Percentiles rank a stretch among this genome's conserved stretches.
These are phyloP conservation scores for Platanus orientalis DNA, from an alignment of 164 flowering plant species.

Conservation along the genomic window DNA sequence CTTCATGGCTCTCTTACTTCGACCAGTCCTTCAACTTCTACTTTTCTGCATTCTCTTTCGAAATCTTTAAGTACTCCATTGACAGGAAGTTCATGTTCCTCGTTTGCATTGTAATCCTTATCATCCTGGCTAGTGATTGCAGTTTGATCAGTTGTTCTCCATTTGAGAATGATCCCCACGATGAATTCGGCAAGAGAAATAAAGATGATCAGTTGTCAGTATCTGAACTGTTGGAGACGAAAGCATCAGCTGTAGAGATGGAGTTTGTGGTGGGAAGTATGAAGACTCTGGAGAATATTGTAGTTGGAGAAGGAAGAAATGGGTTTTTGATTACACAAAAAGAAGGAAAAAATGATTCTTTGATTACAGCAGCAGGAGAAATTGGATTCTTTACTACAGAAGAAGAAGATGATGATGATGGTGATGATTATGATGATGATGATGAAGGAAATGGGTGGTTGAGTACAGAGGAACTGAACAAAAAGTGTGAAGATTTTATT, in stretches of 20 bases:
- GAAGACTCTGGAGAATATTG: neutral
- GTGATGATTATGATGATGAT: too few relatives aligned
- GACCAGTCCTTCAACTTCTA: constrained; percentile 14
- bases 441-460: constrained; percentile 13
- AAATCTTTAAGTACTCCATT: constrained; percentile 24
- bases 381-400: too few relatives aligned
- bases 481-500: constrained; percentile 55
- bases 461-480: constrained; percentile 47
- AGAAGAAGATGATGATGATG: constrained; percentile 24
- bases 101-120: constrained; percentile 53
- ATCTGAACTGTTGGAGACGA: constrained; percentile 1
- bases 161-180: neutral
- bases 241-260: constrained; percentile 4
- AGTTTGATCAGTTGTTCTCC: constrained; percentile 15
- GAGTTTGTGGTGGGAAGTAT: constrained; percentile 7
- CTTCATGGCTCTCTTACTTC: constrained; percentile 13
- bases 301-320: neutral
- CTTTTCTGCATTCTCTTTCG: constrained; percentile 21
- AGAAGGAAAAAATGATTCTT: constrained; percentile 6
- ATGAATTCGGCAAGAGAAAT: neutral
- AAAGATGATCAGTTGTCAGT: neutral
- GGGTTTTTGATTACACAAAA: neutral
- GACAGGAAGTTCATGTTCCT: constrained; percentile 55
- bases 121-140: constrained; percentile 34
- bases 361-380: neutral